Percentiles rank a stretch among this genome's conserved stretches.
phyloP scores from a whole-genome alignment of 345 rosid species.

The rapeseed (Brassica napus) region Da-Ae NC_063452.1:9732501-9733000 shows the following conservation, averaged over 20 bases:
- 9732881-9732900: constrained; percentile 74
- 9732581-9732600: constrained; percentile 72
- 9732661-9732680: constrained; percentile 77
- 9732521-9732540: constrained; percentile 48
- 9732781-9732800: constrained; percentile 66
- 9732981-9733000: constrained; percentile 78
- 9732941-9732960: constrained; percentile 86
- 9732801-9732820: constrained; percentile 61
- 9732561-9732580: constrained; percentile 76
- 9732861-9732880: constrained; percentile 92
- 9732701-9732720: constrained; percentile 90
- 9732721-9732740: constrained; percentile 84
- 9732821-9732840: constrained; percentile 52
- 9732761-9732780: constrained; percentile 71
- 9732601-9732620: constrained; percentile 55
- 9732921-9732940: constrained; percentile 59
- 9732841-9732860: constrained; percentile 72
- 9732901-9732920: constrained; percentile 78
- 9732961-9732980: constrained; percentile 71
- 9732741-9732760: constrained; percentile 93
- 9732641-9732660: constrained; percentile 84
- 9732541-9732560: constrained; percentile 45
- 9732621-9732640: constrained; percentile 91
- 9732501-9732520: constrained; percentile 47
- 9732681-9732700: constrained; percentile 73